Evolutionary conservation across 768 basidiomycete genomes (phyloP), one percentile per base, ranked within the genome.

Genomic region (Scleroderma citrinum): DNA sequence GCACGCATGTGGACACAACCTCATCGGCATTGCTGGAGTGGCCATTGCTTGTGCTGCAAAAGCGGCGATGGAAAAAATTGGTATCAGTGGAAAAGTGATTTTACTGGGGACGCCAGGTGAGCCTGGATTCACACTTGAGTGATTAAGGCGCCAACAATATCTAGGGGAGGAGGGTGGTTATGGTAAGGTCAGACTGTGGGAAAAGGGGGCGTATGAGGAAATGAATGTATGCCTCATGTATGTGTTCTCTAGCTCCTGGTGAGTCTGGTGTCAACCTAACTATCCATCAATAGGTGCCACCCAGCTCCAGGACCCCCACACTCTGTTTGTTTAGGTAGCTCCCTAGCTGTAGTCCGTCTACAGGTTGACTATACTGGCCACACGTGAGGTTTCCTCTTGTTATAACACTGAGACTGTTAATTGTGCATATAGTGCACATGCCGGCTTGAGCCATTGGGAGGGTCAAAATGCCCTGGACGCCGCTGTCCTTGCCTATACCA

Each of bases 401-500:
- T 19, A 7, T 26, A 4, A 19, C 16, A 31, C 35, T 14, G n/a
- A 16, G 31, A 23, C 10, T 6, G 42, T 37, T 26, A 16, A 10
- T 11, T n/a, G 23, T 4, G 34, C 12, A 14, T 16, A 38, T 48
- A 89, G 86, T 11, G 86, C 88, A 3, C 88, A 89, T 60, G 87
- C 87, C 3, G 82, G 81, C 1, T 69, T 86, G 23, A 84, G 83
- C 19, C 90, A 89, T 20, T 92, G 90, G 89, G 85, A 91, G 63
- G 90, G 88, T 2, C 75, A 72, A 51, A 92, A 92, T 53, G 83
- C 90, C 1, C 66, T 92, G 12, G 91, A 94, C 59, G 92, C 92
- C 1, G 89, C 88, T n/a, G 85, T 92, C 5, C 73, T 90, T 3
- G 85, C 86, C 3, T 92, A 93, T 60, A 85, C 77, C 43, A 86